Conservation (phyloP, 192 early-diverging fungal genomes). For the Paraglomus brasilianum region DNA sequence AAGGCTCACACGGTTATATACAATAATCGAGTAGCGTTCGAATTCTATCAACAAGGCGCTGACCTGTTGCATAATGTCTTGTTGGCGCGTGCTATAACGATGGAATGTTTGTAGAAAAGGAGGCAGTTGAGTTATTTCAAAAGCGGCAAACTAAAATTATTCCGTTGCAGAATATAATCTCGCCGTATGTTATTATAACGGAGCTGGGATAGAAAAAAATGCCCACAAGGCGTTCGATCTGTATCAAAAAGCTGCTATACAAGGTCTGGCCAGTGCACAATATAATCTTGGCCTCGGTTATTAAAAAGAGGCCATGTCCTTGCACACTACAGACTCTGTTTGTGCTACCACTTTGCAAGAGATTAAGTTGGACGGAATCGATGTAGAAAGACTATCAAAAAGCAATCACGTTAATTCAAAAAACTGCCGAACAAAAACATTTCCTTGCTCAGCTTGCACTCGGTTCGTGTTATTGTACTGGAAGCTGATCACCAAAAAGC, state of each 20-base stretch:
- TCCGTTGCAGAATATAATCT: not conserved
- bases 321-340: not conserved
- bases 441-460: too few species aligned
- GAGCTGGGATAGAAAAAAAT: too few species aligned
- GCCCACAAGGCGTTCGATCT: not conserved
- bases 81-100: not conserved
- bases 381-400: too few species aligned
- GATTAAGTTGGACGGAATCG: not conserved
- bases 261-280: not conserved
- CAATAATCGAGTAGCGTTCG: too few species aligned
- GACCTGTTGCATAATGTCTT: not conserved
- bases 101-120: not conserved
- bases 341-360: not conserved
- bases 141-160: not conserved
- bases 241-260: conserved; percentile 2
- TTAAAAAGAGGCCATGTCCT: not conserved
- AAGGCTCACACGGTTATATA: too few species aligned
- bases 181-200: not conserved
- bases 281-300: not conserved
- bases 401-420: too few species aligned
- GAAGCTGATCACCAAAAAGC: too few species aligned
- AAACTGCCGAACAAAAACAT: too few species aligned
- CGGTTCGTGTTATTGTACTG: too few species aligned
- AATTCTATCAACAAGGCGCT: not conserved
- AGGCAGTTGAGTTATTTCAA: not conserved